Conservation (phyloP, 352 stramenopile species). For the Sclerospora graminicola region DNA sequence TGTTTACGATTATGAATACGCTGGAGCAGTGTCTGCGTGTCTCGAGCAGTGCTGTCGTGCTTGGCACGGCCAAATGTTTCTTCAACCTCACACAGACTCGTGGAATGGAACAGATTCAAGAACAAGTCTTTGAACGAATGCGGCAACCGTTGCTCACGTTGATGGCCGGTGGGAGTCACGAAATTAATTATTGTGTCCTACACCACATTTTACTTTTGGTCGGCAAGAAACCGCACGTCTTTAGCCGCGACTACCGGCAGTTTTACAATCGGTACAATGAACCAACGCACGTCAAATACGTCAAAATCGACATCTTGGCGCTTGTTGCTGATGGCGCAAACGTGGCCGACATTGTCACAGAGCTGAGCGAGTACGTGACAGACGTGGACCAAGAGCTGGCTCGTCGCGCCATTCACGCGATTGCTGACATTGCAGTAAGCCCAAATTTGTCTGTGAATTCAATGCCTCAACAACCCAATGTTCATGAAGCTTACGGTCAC, state of each 20-base stretch:
- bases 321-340: conserved; percentile 90
- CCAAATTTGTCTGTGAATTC: conserved; percentile 50
- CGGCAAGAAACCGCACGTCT: conserved; percentile 90
- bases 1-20: conserved; percentile 98
- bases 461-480: conserved; percentile 32
- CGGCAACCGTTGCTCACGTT: conserved; percentile 96
- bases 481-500: conserved; percentile 53
- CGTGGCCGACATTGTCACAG: conserved; percentile 93
- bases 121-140: conserved; percentile 86
- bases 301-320: conserved; percentile 96
- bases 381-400: conserved; percentile 91
- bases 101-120: conserved; percentile 82
- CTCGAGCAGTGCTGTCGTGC: conserved; percentile 92
- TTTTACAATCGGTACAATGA: conserved; percentile 98
- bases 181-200: conserved; percentile 93
- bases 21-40: conserved; percentile 92
- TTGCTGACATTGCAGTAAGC: conserved; percentile 88
- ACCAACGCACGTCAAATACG: conserved; percentile 95
- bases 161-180: conserved; percentile 89
- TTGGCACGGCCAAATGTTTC: conserved; percentile 96
- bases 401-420: conserved; percentile 87
- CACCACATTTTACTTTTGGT: conserved; percentile 96
- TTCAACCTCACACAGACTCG: conserved; percentile 88
- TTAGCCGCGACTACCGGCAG: conserved; percentile 96
- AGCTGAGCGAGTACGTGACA: conserved; percentile 96